Percentiles rank a stretch among this genome's conserved stretches.
Conservation (phyloP, 768 basidiomycete species). For the Lenzites betulinus region DNA sequence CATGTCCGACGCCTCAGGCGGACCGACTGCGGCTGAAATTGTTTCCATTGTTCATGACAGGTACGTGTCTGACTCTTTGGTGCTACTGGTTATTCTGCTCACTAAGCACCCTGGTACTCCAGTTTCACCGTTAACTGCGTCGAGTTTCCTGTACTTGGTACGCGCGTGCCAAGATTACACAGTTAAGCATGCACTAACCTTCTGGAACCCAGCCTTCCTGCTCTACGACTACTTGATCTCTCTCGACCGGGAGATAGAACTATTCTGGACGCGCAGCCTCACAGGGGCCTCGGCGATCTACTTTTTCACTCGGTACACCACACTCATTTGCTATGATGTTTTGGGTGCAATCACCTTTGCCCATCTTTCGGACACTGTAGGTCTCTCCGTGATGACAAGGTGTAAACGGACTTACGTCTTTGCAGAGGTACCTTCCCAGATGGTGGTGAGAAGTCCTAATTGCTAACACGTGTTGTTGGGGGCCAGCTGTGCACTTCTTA, state of each 20-base stretch:
- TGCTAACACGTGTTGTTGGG: too few relatives aligned
- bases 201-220: background rate
- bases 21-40: too few relatives aligned
- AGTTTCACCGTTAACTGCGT: background rate
- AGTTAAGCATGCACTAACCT: background rate
- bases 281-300: background rate
- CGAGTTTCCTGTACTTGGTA: background rate
- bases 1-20: too few relatives aligned
- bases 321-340: background rate
- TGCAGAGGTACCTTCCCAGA: too few relatives aligned
- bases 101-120: too few relatives aligned
- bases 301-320: background rate
- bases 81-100: too few relatives aligned
- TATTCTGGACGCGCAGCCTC: background rate
- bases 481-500: background rate
- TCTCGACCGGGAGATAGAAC: background rate
- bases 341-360: background rate
- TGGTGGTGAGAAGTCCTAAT: too few relatives aligned
- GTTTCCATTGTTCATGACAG: too few relatives aligned
- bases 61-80: too few relatives aligned
- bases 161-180: background rate
- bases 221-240: slow-evolving; percentile 1
- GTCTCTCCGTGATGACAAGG: too few relatives aligned
- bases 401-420: too few relatives aligned
- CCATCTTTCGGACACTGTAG: background rate